A percentile compares a stretch with the other conserved stretches of the same genome.
These are phyloP conservation scores for Pterulicium gracile DNA, from an alignment of 1,284 basidiomycete genomes.

Conservation along the genomic window DNA sequence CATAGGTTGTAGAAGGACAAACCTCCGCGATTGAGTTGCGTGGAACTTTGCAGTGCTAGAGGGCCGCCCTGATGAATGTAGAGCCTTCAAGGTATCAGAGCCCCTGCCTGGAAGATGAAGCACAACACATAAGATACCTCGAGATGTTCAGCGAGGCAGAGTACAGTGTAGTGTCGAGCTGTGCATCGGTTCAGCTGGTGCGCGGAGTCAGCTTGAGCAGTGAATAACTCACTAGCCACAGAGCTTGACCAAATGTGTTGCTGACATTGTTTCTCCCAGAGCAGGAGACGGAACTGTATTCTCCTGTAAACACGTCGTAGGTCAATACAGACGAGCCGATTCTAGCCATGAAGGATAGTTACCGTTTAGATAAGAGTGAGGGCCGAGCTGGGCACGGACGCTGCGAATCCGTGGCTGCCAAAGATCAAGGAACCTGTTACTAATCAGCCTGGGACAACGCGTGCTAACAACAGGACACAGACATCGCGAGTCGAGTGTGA, in stretches of 20 bases:
- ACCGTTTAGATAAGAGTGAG: conserved; percentile 36
- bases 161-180: conserved; percentile 36
- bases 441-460: neutral
- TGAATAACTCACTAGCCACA: conserved; percentile 30
- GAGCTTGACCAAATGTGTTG: conserved; percentile 40
- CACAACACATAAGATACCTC: conserved; percentile 18
- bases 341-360: conserved; percentile 5
- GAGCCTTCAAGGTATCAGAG: conserved; percentile 18
- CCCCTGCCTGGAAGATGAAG: neutral
- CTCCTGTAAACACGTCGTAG: conserved; percentile 22
- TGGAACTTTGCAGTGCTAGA: conserved; percentile 34
- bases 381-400: conserved; percentile 31
- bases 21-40: conserved; percentile 37
- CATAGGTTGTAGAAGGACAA: conserved; percentile 37
- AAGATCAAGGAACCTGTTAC: conserved; percentile 33
- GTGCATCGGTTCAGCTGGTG: neutral
- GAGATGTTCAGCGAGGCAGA: conserved; percentile 41
- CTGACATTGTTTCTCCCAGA: conserved; percentile 34
- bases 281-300: conserved; percentile 43
- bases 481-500: conserved; percentile 37
- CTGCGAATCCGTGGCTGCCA: conserved; percentile 39
- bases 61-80: conserved; percentile 42
- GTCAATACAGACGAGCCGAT: too few species aligned
- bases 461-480: conserved; percentile 9
- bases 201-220: neutral